Evolutionary conservation across 345 rosid species (phyloP), one percentile per base, ranked within the genome.

Genomic region (Murraya koenigii): DNA sequence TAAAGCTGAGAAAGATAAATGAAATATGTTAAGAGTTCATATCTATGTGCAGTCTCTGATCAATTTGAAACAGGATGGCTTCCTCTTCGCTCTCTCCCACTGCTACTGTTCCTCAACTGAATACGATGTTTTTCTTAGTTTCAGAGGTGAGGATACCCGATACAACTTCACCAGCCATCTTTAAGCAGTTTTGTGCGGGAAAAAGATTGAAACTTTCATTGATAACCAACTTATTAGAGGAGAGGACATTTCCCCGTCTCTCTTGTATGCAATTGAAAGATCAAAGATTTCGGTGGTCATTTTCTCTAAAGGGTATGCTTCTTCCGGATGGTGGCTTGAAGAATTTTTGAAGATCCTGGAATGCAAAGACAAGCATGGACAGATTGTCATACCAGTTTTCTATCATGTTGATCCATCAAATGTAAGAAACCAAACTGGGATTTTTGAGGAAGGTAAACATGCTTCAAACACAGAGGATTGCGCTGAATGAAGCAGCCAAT

Each of bases 111-210:
- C 32, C 64, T 60, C 64, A 35, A 72, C n/a, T 4, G 2, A 60
- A 60, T 60, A 41, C 25, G 76, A 73, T 36, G 76, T 73, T 58
- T 73, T 73, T 32, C 26, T 73, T 44, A 73, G 76, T 26, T 74
- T 74, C 20, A 38, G 58, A 15, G 77, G 77, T 23, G 56, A 60
- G 26, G 66, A 63, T 6, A 74, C 77, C 8, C 68, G 68, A 22
- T 4, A 60, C 22, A 39, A 8, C 4, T 74, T 74, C 35, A 74
- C 68, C 8, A 44, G 61, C 30, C 68, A 60, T 38, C 56, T 74
- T 7, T 25, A 38, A 25, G 25, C 52, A n/a, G 56, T 58, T 60
- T 61, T 74, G 3, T 2, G 32, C 3, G 56, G 6, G 23, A 25
- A 20, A 20, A 41, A 61, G 11, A 38, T 74, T 14, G 1, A 19